Evolutionary conservation across 352 stramenopile genomes (phyloP).

Genomic region (Phytophthora pseudosyringae): DNA sequence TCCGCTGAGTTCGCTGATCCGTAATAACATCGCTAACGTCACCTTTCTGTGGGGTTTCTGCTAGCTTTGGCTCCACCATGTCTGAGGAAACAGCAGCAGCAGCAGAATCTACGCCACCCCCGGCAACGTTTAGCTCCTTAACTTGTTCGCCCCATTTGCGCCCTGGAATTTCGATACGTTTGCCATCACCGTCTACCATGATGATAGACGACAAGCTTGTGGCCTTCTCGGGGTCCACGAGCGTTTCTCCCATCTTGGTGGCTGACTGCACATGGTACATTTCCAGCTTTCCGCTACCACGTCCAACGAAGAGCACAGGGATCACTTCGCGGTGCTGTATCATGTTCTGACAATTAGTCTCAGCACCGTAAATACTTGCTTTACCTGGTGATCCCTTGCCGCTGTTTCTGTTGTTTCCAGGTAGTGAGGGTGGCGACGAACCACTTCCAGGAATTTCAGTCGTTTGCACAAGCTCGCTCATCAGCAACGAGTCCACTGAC

Average conservation of each 20-base stretch:
- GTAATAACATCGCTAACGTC: background rate
- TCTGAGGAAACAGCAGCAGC: constrained; percentile 15
- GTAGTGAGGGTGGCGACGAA: constrained; percentile 12
- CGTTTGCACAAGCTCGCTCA: constrained; percentile 71
- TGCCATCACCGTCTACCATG: constrained; percentile 61
- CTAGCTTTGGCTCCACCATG: constrained; percentile 18
- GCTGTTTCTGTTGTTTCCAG: constrained; percentile 3
- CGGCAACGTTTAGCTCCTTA: background rate
- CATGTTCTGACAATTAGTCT: constrained; percentile 20
- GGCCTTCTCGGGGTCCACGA: constrained; percentile 53
- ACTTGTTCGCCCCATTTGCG: constrained; percentile 41
- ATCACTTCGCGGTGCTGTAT: constrained; percentile 61
- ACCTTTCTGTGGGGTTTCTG: constrained; percentile 2
- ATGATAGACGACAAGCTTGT: constrained; percentile 63
- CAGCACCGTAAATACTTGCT: background rate
- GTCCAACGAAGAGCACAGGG: constrained; percentile 71
- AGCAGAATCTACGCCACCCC: background rate
- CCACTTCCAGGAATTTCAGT: constrained; percentile 57
- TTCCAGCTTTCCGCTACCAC: constrained; percentile 70
- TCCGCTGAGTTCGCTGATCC: constrained; percentile 2
- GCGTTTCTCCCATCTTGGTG: constrained; percentile 69
- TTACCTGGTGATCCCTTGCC: constrained; percentile 23
- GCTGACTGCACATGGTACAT: constrained; percentile 78
- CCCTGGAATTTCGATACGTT: constrained; percentile 49
- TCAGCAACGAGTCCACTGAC: constrained; percentile 63